Evolutionary conservation across 257 asterid genomes (phyloP).

Genomic region (Orobanche coerulescens): DNA sequence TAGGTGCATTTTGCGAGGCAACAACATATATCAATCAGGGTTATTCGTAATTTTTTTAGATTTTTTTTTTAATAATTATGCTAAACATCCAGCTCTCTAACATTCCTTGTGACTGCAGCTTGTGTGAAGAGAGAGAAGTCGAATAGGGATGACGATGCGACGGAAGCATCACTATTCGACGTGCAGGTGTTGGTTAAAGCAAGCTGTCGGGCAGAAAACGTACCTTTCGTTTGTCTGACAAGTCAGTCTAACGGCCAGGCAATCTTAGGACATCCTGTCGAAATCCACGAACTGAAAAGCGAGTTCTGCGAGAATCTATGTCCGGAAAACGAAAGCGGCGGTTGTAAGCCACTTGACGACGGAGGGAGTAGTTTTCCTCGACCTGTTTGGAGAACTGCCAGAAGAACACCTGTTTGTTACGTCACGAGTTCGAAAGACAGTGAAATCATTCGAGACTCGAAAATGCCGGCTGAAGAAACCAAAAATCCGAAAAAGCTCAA

Average conservation of each 20-base stretch:
- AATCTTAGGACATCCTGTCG: slow-evolving; percentile 54
- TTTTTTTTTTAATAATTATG: too few relatives aligned
- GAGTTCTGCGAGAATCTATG: slow-evolving; percentile 18
- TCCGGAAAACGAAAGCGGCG: slow-evolving; percentile 8
- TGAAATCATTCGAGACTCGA: neutral
- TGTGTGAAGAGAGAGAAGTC: neutral
- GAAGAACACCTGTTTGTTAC: slow-evolving; percentile 54
- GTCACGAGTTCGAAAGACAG: slow-evolving; percentile 17
- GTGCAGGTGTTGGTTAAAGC: slow-evolving; percentile 40
- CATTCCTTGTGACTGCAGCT: neutral
- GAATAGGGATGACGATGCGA: too few relatives aligned
- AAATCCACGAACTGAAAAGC: slow-evolving; percentile 27
- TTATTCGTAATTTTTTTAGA: too few relatives aligned
- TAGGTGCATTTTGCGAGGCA: too few relatives aligned
- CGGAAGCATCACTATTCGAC: slow-evolving; percentile 31
- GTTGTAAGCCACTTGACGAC: slow-evolving; percentile 4
- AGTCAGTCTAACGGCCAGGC: slow-evolving; percentile 36
- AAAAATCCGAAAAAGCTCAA: slow-evolving; percentile 7
- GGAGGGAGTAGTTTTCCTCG: slow-evolving; percentile 13
- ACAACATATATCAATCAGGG: too few relatives aligned
- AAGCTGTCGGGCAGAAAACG: slow-evolving; percentile 28
- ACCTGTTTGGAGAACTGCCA: slow-evolving; percentile 52
- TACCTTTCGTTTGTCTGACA: slow-evolving; percentile 45
- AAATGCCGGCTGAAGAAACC: slow-evolving; percentile 12
- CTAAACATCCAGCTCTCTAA: neutral